Percentiles rank a stretch among this genome's conserved stretches.
Conservation (phyloP, 1,284 basidiomycete genomes). For the Apiotrichum porosum region DNA sequence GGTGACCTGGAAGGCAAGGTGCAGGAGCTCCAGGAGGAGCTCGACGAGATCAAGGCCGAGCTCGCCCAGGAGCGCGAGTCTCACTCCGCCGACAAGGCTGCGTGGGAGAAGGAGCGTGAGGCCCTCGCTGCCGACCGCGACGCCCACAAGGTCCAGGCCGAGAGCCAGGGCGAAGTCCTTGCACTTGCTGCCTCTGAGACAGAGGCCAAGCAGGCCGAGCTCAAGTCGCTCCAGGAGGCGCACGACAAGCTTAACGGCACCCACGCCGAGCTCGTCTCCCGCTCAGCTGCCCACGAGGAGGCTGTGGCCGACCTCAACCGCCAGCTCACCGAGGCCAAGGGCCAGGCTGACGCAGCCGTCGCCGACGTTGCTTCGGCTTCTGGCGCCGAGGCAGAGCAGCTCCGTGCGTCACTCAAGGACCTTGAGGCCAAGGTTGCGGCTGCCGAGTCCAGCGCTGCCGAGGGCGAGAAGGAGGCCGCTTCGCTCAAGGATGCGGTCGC, state of each 20-base stretch:
- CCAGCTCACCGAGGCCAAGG: constrained; percentile 17
- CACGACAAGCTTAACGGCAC: constrained; percentile 19
- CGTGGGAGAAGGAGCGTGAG: constrained; percentile 15
- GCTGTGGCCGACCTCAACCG: constrained; percentile 19
- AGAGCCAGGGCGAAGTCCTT: constrained; percentile 10
- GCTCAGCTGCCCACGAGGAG: constrained; percentile 18
- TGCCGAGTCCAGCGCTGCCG: not conserved
- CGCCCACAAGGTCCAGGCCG: constrained; percentile 1
- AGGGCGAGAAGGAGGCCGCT: not conserved
- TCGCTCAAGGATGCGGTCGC: constrained; percentile 1
- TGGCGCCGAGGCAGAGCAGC: constrained; percentile 1
- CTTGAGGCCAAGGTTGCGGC: not conserved
- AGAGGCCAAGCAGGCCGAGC: constrained; percentile 15
- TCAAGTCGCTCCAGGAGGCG: constrained; percentile 18
- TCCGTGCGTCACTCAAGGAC: not conserved
- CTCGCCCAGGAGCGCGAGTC: constrained; percentile 11
- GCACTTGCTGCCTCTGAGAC: constrained; percentile 4
- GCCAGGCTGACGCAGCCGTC: constrained; percentile 10
- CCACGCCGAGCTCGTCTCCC: constrained; percentile 20
- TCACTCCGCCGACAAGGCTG: constrained; percentile 8
- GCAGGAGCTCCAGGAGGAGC: constrained; percentile 23
- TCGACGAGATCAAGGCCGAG: constrained; percentile 17
- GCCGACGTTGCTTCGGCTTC: not conserved
- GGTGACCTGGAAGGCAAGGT: constrained; percentile 17
- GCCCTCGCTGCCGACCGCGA: constrained; percentile 9